phyloP scores from a whole-genome alignment of 176 grass and related monocot genomes.

The Ensete ventricosum region DNA sequence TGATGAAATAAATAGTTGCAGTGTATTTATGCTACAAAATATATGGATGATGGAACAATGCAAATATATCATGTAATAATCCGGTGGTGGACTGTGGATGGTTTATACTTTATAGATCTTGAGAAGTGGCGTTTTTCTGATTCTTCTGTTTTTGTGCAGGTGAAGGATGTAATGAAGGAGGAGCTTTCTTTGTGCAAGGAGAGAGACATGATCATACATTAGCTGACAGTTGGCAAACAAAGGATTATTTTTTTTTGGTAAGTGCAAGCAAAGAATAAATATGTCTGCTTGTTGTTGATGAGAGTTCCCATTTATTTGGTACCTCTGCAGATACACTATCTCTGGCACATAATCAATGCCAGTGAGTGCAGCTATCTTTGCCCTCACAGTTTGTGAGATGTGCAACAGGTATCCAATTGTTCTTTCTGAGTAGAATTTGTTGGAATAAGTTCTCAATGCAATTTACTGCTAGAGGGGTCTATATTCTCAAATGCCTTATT shows the following conservation, averaged over 20 bases:
- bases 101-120: not conserved
- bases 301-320: slow-evolving; percentile 58
- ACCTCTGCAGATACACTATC: slow-evolving; percentile 84
- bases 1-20: not conserved
- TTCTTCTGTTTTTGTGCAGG: slow-evolving; percentile 29
- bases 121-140: not conserved
- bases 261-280: slow-evolving; percentile 68
- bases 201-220: slow-evolving; percentile 96
- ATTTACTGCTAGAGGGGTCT: slow-evolving; percentile 12
- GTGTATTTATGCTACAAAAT: not conserved
- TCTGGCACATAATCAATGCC: slow-evolving; percentile 66
- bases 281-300: slow-evolving; percentile 88
- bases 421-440: slow-evolving; percentile 4
- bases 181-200: slow-evolving; percentile 88
- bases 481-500: not conserved
- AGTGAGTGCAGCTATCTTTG: slow-evolving; percentile 56
- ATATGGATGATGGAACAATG: not conserved
- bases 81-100: not conserved
- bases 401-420: slow-evolving; percentile 68
- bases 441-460: not conserved
- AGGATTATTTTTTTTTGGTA: no score
- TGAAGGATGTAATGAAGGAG: slow-evolving; percentile 96
- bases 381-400: slow-evolving; percentile 86
- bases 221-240: slow-evolving; percentile 44
- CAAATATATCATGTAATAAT: not conserved